Percentiles rank a stretch among this genome's conserved stretches.
phyloP scores from a whole-genome alignment of 2,329 filamentous ascomycete genomes.

The Pseudogymnoascus verrucosus region DNA sequence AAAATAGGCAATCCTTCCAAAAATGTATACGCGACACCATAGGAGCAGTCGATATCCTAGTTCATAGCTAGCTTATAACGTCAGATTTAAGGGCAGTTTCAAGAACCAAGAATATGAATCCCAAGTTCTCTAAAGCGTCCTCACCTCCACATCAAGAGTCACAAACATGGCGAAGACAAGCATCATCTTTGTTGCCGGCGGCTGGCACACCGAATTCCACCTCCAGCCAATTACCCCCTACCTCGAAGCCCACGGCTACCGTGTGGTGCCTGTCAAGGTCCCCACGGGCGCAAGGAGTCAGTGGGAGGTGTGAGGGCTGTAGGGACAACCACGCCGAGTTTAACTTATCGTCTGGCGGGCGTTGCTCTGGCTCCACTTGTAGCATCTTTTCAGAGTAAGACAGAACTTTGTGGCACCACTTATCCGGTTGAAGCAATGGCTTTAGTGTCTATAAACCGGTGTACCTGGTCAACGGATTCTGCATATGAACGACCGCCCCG shows the following conservation, averaged over 20 bases:
- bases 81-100: neutral
- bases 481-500: too few relatives aligned
- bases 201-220: slow-evolving; percentile 7
- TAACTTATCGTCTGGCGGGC: too few relatives aligned
- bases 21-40: neutral
- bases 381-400: too few relatives aligned
- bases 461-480: too few relatives aligned
- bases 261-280: slow-evolving; percentile 1
- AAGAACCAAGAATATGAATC: too few relatives aligned
- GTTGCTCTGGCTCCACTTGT: too few relatives aligned
- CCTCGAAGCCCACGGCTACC: neutral
- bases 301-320: too few relatives aligned
- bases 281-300: neutral
- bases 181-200: slow-evolving; percentile 1
- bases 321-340: too few relatives aligned
- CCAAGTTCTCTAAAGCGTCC: too few relatives aligned
- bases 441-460: too few relatives aligned
- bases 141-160: neutral
- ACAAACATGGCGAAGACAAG: slow-evolving; percentile 1
- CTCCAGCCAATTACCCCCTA: neutral
- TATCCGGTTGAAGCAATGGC: too few relatives aligned
- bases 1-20: neutral
- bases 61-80: neutral
- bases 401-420: too few relatives aligned
- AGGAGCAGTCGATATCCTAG: neutral